phyloP scores from a whole-genome alignment of 2,329 filamentous ascomycete genomes.

The Xylariaceae sp. region DNA sequence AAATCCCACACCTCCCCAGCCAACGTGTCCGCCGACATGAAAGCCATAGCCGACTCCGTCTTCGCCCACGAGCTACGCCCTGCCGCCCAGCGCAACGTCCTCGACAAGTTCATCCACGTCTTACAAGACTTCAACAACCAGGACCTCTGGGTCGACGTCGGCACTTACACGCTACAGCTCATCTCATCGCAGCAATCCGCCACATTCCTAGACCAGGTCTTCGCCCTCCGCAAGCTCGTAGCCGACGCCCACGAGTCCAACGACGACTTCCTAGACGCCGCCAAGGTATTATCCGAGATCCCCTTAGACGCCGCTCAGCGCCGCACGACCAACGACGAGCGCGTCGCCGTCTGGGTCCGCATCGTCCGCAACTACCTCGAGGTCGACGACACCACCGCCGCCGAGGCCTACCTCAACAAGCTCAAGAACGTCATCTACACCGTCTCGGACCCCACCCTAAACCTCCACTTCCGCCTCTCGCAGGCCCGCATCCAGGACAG shows the following conservation, averaged over 20 bases:
- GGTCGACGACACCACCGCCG: conserved; percentile 81
- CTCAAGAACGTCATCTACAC: conserved; percentile 88
- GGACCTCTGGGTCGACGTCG: conserved; percentile 70
- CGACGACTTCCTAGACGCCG: conserved; percentile 77
- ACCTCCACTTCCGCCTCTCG: conserved; percentile 82
- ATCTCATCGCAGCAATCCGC: conserved; percentile 59
- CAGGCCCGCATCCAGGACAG: conserved; percentile 92
- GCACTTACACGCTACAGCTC: conserved; percentile 65
- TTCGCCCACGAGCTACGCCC: conserved; percentile 68
- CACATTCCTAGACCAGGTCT: conserved; percentile 82
- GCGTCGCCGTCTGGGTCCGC: conserved; percentile 83
- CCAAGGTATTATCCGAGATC: conserved; percentile 74
- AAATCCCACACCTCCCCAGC: conserved; percentile 38
- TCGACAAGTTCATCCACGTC: conserved; percentile 60
- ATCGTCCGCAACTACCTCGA: conserved; percentile 94
- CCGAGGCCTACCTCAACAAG: conserved; percentile 87
- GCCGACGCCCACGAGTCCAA: conserved; percentile 78
- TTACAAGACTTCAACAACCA: conserved; percentile 59
- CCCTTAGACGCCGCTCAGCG: conserved; percentile 87
- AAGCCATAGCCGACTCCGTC: conserved; percentile 63
- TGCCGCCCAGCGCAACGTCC: conserved; percentile 68
- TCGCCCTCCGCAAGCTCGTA: conserved; percentile 71
- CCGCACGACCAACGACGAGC: conserved; percentile 74
- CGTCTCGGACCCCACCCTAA: conserved; percentile 68
- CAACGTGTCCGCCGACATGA: conserved; percentile 53